These are phyloP conservation scores for Penicillium sp. DNA, from an alignment of 2,329 filamentous ascomycete species.

Conservation along the genomic window DNA sequence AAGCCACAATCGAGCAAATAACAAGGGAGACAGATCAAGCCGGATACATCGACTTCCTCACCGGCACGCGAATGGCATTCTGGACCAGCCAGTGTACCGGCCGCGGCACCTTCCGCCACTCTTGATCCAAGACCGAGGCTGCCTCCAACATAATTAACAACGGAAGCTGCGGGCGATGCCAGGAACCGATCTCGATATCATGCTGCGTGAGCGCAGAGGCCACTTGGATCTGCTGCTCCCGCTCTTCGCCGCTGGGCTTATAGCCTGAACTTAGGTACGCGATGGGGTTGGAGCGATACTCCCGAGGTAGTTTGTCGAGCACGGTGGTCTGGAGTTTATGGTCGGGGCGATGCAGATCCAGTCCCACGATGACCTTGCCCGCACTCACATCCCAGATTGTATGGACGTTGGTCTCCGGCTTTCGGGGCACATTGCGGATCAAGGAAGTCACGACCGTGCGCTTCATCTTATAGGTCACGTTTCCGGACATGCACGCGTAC, in stretches of 20 bases:
- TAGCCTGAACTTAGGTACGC: too few species aligned
- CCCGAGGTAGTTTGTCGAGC: too few species aligned
- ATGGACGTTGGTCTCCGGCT: too few species aligned
- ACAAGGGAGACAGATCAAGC: too few species aligned
- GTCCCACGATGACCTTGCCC: slow-evolving; percentile 31
- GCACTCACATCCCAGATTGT: slow-evolving; percentile 20
- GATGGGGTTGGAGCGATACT: slow-evolving; percentile 16
- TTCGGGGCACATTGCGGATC: slow-evolving; percentile 15
- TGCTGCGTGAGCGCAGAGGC: slow-evolving; percentile 22
- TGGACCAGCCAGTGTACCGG: slow-evolving; percentile 26
- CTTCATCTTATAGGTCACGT: slow-evolving; percentile 30
- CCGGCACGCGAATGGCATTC: slow-evolving; percentile 28
- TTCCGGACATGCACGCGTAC: slow-evolving; percentile 38
- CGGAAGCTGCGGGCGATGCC: slow-evolving; percentile 18
- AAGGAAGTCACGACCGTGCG: slow-evolving; percentile 27
- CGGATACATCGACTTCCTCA: too few species aligned
- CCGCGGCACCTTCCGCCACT: slow-evolving; percentile 24
- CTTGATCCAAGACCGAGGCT: slow-evolving; percentile 27
- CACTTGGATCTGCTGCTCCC: slow-evolving; percentile 20
- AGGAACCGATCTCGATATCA: slow-evolving; percentile 23
- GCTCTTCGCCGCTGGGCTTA: slow-evolving; percentile 15
- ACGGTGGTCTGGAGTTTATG: slow-evolving; percentile 7
- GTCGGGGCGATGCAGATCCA: slow-evolving; percentile 25
- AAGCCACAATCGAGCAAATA: too few species aligned
- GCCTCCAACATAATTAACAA: slow-evolving; percentile 31